phyloP scores from a whole-genome alignment of 192 early-diverging fungal species.

The Phlyctochytrium planicorne region DNA sequence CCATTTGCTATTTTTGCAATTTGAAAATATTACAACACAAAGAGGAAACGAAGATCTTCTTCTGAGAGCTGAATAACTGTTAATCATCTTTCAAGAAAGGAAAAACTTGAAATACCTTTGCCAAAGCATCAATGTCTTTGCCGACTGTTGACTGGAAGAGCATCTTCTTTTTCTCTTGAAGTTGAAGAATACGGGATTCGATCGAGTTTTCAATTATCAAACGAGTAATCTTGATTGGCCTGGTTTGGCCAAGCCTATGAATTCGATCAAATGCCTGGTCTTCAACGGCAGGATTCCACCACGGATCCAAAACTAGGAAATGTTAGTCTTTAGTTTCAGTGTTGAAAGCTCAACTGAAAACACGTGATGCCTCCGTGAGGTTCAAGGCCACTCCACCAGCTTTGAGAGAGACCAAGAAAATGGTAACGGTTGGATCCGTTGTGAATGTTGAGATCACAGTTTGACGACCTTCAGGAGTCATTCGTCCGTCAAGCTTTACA shows the following conservation, averaged over 20 bases:
- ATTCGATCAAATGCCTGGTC: conserved; percentile 94
- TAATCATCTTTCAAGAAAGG: conserved; percentile 72
- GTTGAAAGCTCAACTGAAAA: conserved; percentile 60
- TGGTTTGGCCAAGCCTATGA: conserved; percentile 86
- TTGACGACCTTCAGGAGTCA: conserved; percentile 76
- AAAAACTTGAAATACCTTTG: conserved; percentile 41
- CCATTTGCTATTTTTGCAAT: no score
- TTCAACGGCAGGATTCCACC: conserved; percentile 66
- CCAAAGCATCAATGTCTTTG: conserved; percentile 72
- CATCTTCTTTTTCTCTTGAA: conserved; percentile 93
- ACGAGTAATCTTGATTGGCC: conserved; percentile 85
- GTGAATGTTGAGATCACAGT: conserved; percentile 59
- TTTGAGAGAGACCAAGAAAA: conserved; percentile 88
- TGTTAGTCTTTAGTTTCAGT: conserved; percentile 26
- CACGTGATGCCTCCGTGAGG: conserved; percentile 83
- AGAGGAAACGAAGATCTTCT: no score
- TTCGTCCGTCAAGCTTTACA: conserved; percentile 84
- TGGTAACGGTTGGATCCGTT: conserved; percentile 76
- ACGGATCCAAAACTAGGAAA: conserved; percentile 66
- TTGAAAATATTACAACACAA: no score
- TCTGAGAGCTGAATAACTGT: no score
- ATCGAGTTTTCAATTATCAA: conserved; percentile 93
- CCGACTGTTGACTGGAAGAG: conserved; percentile 88
- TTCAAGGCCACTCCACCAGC: conserved; percentile 93
- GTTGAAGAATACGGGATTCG: conserved; percentile 81